Evolutionary conservation across 129 eudicot genomes (phyloP).

Genomic region (Pulicaria dysenterica): DNA sequence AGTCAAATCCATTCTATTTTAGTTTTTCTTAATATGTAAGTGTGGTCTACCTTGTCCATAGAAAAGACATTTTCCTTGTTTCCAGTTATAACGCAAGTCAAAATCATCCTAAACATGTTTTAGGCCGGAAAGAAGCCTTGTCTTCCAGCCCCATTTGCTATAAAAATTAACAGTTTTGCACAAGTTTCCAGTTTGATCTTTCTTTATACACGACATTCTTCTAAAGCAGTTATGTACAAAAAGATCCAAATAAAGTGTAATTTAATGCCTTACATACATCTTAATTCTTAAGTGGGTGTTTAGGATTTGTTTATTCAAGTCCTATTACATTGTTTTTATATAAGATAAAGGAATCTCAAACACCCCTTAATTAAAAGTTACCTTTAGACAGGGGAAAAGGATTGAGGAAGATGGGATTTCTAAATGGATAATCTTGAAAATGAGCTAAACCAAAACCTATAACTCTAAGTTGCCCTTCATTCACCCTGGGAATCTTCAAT

Average conservation of each 20-base stretch:
- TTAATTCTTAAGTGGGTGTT: no score
- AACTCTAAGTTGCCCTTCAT: constrained; percentile 20
- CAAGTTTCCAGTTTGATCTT: not conserved
- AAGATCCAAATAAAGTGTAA: no score
- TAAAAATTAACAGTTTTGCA: not conserved
- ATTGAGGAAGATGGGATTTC: constrained; percentile 36
- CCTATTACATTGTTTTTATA: not conserved
- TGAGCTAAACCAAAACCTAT: constrained; percentile 30
- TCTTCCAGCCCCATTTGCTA: not conserved
- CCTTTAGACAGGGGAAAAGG: constrained; percentile 43
- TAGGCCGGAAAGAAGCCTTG: constrained; percentile 5
- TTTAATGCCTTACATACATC: no score
- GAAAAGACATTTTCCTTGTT: not conserved
- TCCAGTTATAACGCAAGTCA: not conserved
- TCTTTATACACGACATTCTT: not conserved
- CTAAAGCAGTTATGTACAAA: no score
- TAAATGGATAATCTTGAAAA: constrained; percentile 24
- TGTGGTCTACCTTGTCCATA: not conserved
- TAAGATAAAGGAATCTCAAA: no score
- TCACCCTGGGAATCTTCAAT: constrained; percentile 48
- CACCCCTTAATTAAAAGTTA: no score
- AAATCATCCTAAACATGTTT: constrained; percentile 23
- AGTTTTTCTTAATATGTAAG: not conserved
- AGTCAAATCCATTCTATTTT: constrained; percentile 9
- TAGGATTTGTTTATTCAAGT: not conserved